Evolutionary conservation across 371 early-diverging fungal species (phyloP).

Genomic region (Circinella minor): DNA sequence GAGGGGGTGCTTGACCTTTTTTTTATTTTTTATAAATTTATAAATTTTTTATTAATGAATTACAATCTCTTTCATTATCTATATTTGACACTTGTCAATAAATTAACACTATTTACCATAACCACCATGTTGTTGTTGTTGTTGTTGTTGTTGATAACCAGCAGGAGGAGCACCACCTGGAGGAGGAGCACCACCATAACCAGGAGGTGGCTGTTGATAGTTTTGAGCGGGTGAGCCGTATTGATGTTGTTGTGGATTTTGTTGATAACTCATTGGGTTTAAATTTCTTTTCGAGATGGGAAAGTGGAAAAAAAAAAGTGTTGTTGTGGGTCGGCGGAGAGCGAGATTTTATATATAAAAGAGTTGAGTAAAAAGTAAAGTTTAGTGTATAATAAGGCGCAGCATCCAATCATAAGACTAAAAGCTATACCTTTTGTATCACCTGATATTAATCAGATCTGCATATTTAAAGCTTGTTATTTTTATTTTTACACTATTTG

Average conservation of each 20-base stretch:
- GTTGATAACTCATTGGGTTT: too few relatives aligned
- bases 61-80: background rate
- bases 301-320: too few relatives aligned
- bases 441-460: too few relatives aligned
- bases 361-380: too few relatives aligned
- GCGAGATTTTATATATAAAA: background rate
- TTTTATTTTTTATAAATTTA: background rate
- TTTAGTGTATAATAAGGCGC: too few relatives aligned
- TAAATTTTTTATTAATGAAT: background rate
- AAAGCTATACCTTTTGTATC: too few relatives aligned
- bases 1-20: slow-evolving; percentile 29
- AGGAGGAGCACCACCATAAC: background rate
- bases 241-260: slow-evolving; percentile 8
- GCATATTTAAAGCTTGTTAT: too few relatives aligned
- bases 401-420: too few relatives aligned
- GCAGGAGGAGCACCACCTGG: background rate
- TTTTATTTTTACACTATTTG: too few relatives aligned
- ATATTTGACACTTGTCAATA: background rate
- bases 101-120: slow-evolving; percentile 3
- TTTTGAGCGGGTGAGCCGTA: slow-evolving; percentile 20
- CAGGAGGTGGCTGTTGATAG: slow-evolving; percentile 26
- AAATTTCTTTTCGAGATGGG: too few relatives aligned
- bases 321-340: too few relatives aligned
- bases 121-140: slow-evolving; percentile 10
- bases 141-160: background rate